Percentiles rank a stretch among this genome's conserved stretches.
phyloP scores from a whole-genome alignment of 805 yeast species.

The Schwanniomyces sp. region DNA sequence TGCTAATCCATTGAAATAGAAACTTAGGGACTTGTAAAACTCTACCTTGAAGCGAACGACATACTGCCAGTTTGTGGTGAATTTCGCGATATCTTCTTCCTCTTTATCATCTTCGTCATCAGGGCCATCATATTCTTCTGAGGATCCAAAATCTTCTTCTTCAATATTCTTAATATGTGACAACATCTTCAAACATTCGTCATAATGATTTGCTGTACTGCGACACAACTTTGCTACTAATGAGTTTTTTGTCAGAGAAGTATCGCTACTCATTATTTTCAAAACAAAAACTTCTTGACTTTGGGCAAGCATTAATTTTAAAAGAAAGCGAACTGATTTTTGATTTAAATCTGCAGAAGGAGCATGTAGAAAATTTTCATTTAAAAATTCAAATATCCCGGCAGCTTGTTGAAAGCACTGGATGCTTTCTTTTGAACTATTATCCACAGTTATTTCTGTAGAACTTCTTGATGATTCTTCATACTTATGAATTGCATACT shows the following conservation, averaged over 20 bases:
- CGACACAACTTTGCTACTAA: conserved; percentile 75
- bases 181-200: conserved; percentile 48
- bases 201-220: conserved; percentile 57
- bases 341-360: conserved; percentile 78
- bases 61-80: conserved; percentile 50
- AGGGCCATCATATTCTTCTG: conserved; percentile 13
- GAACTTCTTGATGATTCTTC: conserved; percentile 20
- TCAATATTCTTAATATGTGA: conserved; percentile 19
- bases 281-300: conserved; percentile 82
- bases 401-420: conserved; percentile 71
- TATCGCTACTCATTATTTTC: conserved; percentile 54
- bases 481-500: conserved; percentile 42
- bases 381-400: conserved; percentile 69
- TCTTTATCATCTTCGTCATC: conserved; percentile 7
- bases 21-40: conserved; percentile 60
- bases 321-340: conserved; percentile 63
- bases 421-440: conserved; percentile 58
- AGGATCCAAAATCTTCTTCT: conserved; percentile 30
- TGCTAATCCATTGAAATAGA: conserved; percentile 56
- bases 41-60: conserved; percentile 50
- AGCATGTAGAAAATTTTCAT: conserved; percentile 84
- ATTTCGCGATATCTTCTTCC: conserved; percentile 20
- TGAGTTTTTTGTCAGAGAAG: conserved; percentile 57
- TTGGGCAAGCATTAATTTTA: conserved; percentile 74
- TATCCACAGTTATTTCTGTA: conserved; percentile 30